Evolutionary conservation across 1,284 basidiomycete species (phyloP).

Genomic region (Fereydounia khargensis): DNA sequence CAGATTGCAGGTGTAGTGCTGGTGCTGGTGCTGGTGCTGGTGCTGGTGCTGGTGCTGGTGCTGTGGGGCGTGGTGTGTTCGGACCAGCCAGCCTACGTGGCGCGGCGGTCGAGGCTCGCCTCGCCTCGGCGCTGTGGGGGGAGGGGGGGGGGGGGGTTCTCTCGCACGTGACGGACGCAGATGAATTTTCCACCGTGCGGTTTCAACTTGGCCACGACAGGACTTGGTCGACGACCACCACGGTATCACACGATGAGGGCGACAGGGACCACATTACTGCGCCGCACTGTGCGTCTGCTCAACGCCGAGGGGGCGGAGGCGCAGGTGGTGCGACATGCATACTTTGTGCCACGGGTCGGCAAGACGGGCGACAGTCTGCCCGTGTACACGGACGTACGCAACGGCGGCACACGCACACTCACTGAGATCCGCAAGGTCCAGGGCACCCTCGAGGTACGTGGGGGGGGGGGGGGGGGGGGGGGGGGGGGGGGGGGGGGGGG

Average conservation of each 20-base stretch:
- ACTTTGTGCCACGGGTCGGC: constrained; percentile 44
- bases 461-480: too few species aligned
- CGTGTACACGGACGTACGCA: constrained; percentile 39
- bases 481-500: too few species aligned
- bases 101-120: too few species aligned
- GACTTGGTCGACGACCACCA: not conserved
- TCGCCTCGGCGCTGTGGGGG: too few species aligned
- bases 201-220: constrained; percentile 12
- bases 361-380: constrained; percentile 25
- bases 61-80: not conserved
- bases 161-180: too few species aligned
- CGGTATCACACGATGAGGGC: too few species aligned
- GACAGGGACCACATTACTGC: not conserved
- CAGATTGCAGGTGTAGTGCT: not conserved
- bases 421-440: constrained; percentile 42
- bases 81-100: too few species aligned
- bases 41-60: not conserved
- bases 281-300: too few species aligned
- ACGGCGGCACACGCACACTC: constrained; percentile 27
- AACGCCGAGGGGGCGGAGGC: not conserved
- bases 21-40: not conserved
- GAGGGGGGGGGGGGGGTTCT: too few species aligned
- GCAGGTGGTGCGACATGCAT: constrained; percentile 17
- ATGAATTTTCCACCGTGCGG: constrained; percentile 1
- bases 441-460: constrained; percentile 22